Conservation (phyloP, 208 protist species). For the Hexamita inflata region DNA sequence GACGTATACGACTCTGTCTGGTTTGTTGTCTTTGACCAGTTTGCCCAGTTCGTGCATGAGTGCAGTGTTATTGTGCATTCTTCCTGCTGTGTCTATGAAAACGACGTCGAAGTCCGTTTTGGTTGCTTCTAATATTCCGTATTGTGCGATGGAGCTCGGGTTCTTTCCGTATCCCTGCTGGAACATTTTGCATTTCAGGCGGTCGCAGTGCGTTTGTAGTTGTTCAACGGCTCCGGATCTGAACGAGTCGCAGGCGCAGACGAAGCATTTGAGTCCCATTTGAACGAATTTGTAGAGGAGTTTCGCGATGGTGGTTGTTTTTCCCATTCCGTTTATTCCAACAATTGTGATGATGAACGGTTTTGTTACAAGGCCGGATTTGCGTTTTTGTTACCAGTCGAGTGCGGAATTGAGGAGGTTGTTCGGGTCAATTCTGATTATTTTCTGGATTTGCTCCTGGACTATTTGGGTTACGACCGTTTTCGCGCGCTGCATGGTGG, state of each 20-base stretch:
- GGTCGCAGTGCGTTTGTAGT: slow-evolving; percentile 75
- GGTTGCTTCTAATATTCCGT: slow-evolving; percentile 58
- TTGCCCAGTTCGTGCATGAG: slow-evolving; percentile 89
- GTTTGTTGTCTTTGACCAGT: slow-evolving; percentile 80
- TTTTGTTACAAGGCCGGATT: slow-evolving; percentile 26
- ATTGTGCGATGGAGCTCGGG: slow-evolving; percentile 67
- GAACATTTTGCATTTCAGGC: slow-evolving; percentile 73
- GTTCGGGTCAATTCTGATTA: background rate
- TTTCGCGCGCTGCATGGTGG: background rate
- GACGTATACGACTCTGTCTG: slow-evolving; percentile 92
- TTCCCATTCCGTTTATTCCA: slow-evolving; percentile 98
- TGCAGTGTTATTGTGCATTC: slow-evolving; percentile 96
- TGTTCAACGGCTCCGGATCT: slow-evolving; percentile 96
- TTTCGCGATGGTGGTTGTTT: slow-evolving; percentile 58
- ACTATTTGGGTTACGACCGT: background rate
- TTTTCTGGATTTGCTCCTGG: background rate
- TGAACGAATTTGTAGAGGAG: slow-evolving; percentile 79
- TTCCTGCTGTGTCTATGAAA: slow-evolving; percentile 94
- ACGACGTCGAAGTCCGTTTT: slow-evolving; percentile 69
- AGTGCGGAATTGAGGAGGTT: background rate
- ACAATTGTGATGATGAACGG: slow-evolving; percentile 88
- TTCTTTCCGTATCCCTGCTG: slow-evolving; percentile 84
- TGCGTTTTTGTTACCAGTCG: background rate
- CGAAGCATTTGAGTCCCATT: slow-evolving; percentile 67
- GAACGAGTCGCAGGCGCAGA: slow-evolving; percentile 98